Base-by-base conservation (phyloP, 2,329 filamentous ascomycete genomes). In the Fusarium longipes region DNA sequence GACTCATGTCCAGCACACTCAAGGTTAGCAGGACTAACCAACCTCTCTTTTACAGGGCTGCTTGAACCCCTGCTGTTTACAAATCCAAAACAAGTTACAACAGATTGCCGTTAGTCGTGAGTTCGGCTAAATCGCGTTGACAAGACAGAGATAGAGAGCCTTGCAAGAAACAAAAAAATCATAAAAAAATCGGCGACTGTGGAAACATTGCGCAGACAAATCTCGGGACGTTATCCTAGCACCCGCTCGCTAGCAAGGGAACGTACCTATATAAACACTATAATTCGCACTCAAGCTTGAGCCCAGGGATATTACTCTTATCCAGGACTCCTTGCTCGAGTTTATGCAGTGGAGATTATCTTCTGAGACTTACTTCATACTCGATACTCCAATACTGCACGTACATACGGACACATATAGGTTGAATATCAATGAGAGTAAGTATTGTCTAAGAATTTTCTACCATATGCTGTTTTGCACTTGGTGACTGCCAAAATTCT, bases 271-370 rank as follows among this genome's bases (percentile, higher is more conserved):
- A 54, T 61, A 38, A 63, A 51, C 51, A 39, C 43, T 32, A 33
- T 22, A 61, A 48, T 43, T 49, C 51, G 63, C 68, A 61, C 70
- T 71, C 63, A 72, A 64, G 63, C 68, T 73, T 72, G 59, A 72
- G 70, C 70, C 70, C 70, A 68, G 50, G 49, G 57, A 72, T 66
- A 72, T 72, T 72, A 66, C 65, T 45, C 40, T 48, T 47, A 45
- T 29, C 61, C 44, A 68, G 64, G 67, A 53, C 45, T 65, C 55
- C 44, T 43, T 63, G 53, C 18, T 61, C 53, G 52, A 63, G 47
- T 58, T 57, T 57, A 59, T 70, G 64, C 39, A 60, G 40, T 35
- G 45, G 53, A 52, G 50, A 57, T 58, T 61, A 53, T 36, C 40
- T 27, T 64, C 35, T 22, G 22, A 42, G 25, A 40, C 53, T 40